Base-by-base conservation (phyloP, 345 rosid genomes). In the Salix exigua region DNA sequence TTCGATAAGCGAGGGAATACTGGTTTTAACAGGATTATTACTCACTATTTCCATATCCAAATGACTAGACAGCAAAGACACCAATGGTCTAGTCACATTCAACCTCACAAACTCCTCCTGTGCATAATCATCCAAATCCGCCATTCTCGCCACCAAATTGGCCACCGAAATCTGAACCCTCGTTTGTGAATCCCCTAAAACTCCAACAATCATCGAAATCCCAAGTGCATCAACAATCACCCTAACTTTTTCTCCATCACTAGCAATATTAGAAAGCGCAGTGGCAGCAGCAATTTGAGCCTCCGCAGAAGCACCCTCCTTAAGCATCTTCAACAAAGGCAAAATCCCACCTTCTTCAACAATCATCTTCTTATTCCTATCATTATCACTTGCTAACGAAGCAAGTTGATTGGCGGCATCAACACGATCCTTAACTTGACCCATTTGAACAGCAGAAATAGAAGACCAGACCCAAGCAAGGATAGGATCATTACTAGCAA, bases 381-480 rank as follows among this genome's bases (percentile, higher is more conserved):
- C 89, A 33, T 75, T 89, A 71, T 86, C 92, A 3, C 70, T 55
- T 0, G 92, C 92, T 40, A 90, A 53, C 18, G 91, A 82, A 6
- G 89, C 89, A 6, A 90, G 88, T 50, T 77, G 82, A 23, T 82
- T 86, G 37, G 89, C 94, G 0, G 91, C 90, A 25, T 88, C 91
- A 33, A 75, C 77, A 2, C 88, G 83, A 44, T 86, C 86, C 71
- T 80, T 83, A 4, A 76, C 73, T 73, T 82, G 85, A 18, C 88
- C 92, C 89, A 84, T 85, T 73, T 86, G 88, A 31, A 90, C 68
- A 1, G 88, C 80, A 12, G 88, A 84, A 19, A 90, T 84, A 23
- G 37, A 78, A 69, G 86, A 78, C 94, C 94, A 90, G 4, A 90
- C 90, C 92, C 92, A 88, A 18, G 91, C 91, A 25, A 90, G 85